Conservation (phyloP, 345 rosid species). For the Chamaenerion angustifolium region DNA sequence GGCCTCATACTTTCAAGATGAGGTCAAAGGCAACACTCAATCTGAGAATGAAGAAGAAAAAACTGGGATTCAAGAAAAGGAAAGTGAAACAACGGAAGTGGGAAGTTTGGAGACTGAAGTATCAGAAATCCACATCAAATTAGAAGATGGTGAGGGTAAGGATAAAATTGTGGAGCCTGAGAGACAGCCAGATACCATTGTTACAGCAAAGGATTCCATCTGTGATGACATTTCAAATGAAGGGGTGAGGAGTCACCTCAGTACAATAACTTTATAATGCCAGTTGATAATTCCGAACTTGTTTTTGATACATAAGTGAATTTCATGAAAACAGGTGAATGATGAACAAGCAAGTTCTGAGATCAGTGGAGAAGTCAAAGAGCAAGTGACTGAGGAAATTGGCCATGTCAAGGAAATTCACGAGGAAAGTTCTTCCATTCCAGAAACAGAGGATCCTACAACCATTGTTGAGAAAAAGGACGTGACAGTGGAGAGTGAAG, state of each 20-base stretch:
- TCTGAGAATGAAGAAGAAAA: neutral
- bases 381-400: conserved; percentile 1
- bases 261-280: neutral
- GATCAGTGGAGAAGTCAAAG: neutral
- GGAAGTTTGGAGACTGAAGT: neutral
- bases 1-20: neutral
- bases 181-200: neutral
- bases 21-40: neutral
- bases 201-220: neutral
- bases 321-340: conserved; percentile 1
- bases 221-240: neutral
- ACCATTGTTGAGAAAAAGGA: conserved; percentile 9
- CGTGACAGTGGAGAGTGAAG: conserved; percentile 4
- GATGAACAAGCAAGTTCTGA: neutral
- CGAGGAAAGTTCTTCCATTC: too few relatives aligned
- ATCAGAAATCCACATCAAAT: neutral
- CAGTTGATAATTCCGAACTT: too few relatives aligned
- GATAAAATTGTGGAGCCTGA: neutral
- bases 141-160: neutral
- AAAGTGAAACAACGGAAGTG: neutral
- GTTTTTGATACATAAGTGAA: neutral
- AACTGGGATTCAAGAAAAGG: neutral
- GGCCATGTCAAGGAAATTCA: neutral
- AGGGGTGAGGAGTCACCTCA: conserved; percentile 1
- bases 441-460: neutral